These are phyloP conservation scores for Anthracocystis walkeri DNA, from an alignment of 1,284 basidiomycete species.

Conservation along the genomic window DNA sequence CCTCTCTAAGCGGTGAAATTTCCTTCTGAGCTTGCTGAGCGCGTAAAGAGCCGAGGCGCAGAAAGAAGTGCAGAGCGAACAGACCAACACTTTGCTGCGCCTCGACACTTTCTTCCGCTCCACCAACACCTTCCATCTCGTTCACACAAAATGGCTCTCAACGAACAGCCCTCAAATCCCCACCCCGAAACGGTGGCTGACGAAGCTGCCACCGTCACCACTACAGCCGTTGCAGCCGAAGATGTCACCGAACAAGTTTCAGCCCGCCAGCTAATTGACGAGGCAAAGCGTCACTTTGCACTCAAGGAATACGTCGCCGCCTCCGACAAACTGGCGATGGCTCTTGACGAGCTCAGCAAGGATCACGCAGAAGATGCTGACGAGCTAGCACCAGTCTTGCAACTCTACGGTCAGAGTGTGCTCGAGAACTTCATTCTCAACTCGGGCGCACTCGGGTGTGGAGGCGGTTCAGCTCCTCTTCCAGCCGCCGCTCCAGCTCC, in stretches of 20 bases:
- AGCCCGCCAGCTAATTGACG: constrained; percentile 55
- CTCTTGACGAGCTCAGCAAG: constrained; percentile 55
- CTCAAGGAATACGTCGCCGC: constrained; percentile 58
- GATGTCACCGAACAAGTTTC: not conserved
- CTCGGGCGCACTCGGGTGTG: constrained; percentile 63
- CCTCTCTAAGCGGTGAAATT: not conserved
- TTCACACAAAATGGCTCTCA: constrained; percentile 36
- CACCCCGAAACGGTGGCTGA: constrained; percentile 9
- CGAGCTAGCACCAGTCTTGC: constrained; percentile 61
- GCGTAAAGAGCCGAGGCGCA: constrained; percentile 12
- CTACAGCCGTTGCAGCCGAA: not conserved
- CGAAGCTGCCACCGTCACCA: not conserved
- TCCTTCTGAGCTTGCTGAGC: constrained; percentile 1
- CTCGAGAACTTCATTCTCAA: constrained; percentile 64
- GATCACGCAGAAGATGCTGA: constrained; percentile 58
- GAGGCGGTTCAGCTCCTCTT: constrained; percentile 47
- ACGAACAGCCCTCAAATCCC: constrained; percentile 42
- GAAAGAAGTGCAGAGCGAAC: constrained; percentile 3
- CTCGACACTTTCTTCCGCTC: constrained; percentile 6
- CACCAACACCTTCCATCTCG: constrained; percentile 6
- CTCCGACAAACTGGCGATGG: constrained; percentile 54
- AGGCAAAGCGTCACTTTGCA: constrained; percentile 60
- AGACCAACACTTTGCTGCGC: constrained; percentile 25
- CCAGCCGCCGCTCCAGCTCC: constrained; percentile 24
- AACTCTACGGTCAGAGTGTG: constrained; percentile 64